Evolutionary conservation across 2,329 filamentous ascomycete species (phyloP), one percentile per base, ranked within the genome.

Genomic region (Sporothrix sp.): DNA sequence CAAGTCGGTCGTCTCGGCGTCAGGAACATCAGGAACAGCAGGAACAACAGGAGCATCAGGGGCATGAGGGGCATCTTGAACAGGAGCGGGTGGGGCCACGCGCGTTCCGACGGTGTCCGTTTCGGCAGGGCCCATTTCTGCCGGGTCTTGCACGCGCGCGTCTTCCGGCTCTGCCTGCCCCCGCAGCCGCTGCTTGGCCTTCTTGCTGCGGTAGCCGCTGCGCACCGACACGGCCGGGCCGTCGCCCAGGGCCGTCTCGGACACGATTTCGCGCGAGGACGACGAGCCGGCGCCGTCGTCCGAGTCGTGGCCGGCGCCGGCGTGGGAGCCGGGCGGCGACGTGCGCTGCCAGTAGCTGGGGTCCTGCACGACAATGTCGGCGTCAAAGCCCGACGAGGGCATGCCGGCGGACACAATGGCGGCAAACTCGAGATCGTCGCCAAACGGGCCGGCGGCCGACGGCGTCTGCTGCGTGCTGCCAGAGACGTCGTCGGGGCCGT

Each of bases 391-490:
- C 40, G 80, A 77, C n/a, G 80, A 75, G 60, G 82, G 68, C 44
- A 86, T 70, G 1, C 81, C 82, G 43, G 83, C 85, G 52, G 83
- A 82, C 42, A 87, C 66, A 3, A 77, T 79, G 25, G 84, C 84
- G 7, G 81, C 79, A 57, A 88, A 87, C 47, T 81, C 80, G 8
- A 84, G 66, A 57, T 87, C 84, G 51, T 82, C 76, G 1, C 69
- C 76, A n/a, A 32, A 52, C 14, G 7, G 13, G 8, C 30, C 21
- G 7, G 33, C 20, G 9, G 38, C 28, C 7, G 50, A 27, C 4
- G 50, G 14, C 27, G 7, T 46, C 32, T 36, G 27, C 18, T 44
- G n/a, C n/a, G n/a, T 37, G 14, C 6, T 23, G 21, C 43, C 42
- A n/a, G 30, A 32, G 14, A 38, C 71, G 61, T 18, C 20, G 20